phyloP scores from a whole-genome alignment of 2,329 filamentous ascomycete genomes.

The Cladosporium austrohemisphaericum region DNA sequence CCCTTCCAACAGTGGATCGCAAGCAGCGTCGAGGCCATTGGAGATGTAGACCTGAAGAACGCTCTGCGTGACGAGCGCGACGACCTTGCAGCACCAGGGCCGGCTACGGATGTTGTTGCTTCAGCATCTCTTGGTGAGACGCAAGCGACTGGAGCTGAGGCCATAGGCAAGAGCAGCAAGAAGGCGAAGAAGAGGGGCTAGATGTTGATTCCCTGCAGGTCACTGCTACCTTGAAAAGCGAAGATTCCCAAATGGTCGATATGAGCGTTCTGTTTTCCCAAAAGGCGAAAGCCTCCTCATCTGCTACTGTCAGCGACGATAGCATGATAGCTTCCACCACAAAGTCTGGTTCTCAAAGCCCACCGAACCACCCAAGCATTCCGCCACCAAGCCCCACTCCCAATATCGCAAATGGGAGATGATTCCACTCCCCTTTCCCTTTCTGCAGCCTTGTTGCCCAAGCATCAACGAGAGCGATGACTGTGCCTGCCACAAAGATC shows the following conservation, averaged over 20 bases:
- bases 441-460: slow-evolving; percentile 4
- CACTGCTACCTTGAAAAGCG: too few species aligned
- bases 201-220: neutral
- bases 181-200: slow-evolving; percentile 23
- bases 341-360: neutral
- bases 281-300: neutral
- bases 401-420: slow-evolving; percentile 12
- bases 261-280: too few species aligned
- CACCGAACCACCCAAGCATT: slow-evolving; percentile 14
- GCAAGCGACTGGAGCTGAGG: slow-evolving; percentile 20
- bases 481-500: slow-evolving; percentile 2
- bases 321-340: neutral
- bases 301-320: neutral
- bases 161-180: slow-evolving; percentile 25
- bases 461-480: slow-evolving; percentile 13
- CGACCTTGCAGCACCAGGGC: slow-evolving; percentile 22
- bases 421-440: slow-evolving; percentile 13
- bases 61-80: slow-evolving; percentile 40
- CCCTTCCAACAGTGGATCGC: slow-evolving; percentile 79
- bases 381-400: slow-evolving; percentile 11
- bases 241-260: too few species aligned
- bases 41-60: slow-evolving; percentile 58
- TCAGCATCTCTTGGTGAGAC: slow-evolving; percentile 11
- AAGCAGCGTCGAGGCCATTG: slow-evolving; percentile 62
- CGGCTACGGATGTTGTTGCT: neutral